Evolutionary conservation across 768 basidiomycete species (phyloP).

Genomic region (Rhizopogon roseolus): DNA sequence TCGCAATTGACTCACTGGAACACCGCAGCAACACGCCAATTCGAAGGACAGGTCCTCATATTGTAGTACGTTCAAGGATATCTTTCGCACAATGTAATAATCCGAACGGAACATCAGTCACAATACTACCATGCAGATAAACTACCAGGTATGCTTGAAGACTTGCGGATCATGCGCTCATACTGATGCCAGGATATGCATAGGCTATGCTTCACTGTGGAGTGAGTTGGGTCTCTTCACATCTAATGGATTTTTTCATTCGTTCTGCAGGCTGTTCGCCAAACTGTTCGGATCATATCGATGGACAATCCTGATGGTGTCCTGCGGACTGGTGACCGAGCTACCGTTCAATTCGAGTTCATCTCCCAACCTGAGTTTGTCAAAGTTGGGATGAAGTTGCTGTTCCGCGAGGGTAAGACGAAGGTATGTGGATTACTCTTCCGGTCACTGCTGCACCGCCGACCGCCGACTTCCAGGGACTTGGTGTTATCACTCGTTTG

Average conservation of each 20-base stretch:
- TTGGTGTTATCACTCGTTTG: conserved; percentile 71
- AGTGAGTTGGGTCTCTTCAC: conserved; percentile 33
- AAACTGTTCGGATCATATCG: conserved; percentile 86
- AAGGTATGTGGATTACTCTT: conserved; percentile 49
- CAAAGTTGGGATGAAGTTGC: conserved; percentile 88
- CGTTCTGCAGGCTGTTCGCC: conserved; percentile 67
- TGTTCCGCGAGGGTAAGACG: conserved; percentile 95
- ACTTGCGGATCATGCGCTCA: neutral
- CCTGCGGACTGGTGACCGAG: conserved; percentile 91
- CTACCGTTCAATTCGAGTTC: conserved; percentile 93
- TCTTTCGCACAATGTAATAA: neutral
- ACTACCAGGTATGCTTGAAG: conserved; percentile 68
- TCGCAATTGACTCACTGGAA: neutral
- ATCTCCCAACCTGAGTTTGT: conserved; percentile 89
- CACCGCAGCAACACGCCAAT: conserved; percentile 64
- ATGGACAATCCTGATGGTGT: conserved; percentile 90
- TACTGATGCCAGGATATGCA: neutral
- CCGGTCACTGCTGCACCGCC: conserved; percentile 4
- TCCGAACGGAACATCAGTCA: conserved; percentile 43
- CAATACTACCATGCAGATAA: conserved; percentile 88
- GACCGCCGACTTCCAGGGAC: conserved; percentile 42
- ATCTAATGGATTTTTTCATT: conserved; percentile 3
- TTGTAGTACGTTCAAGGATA: conserved; percentile 60
- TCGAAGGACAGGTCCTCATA: conserved; percentile 92
- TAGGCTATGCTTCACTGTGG: conserved; percentile 94